Base-by-base conservation (phyloP, 176 grass and related monocot species). In the Tillandsia leiboldiana region DNA sequence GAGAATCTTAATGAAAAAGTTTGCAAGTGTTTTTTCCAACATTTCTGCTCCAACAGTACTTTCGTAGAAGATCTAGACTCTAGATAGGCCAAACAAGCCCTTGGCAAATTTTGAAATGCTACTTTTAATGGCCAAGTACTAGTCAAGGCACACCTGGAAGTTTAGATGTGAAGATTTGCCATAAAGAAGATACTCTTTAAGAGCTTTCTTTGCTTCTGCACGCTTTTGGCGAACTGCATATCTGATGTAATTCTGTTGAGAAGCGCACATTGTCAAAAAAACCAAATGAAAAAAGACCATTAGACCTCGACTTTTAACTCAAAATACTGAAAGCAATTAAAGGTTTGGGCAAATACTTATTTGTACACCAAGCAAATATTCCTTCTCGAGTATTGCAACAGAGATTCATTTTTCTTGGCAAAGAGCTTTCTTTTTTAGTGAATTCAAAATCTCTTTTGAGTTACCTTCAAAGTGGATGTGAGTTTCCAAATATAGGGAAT, bases 121-220 rank as follows among this genome's bases (percentile, higher is more conserved):
- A 20, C 15, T 59, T 9, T 20, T 8, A 59, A 59, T 5, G 54
- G 14, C 54, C 54, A 22, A 17, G 54, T 18, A 59, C n/a, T 6
- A 59, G 14, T 8, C 64, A 65, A 76, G 9, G 2, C 42, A 51
- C 66, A 87, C 84, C 75, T 87, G 78, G 73, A 87, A 24, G 70
- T 79, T 50, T 13, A 57, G 51, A 15, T 68, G 78, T 13, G 83
- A 83, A 26, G 86, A 6, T 77, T 96, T 96, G 79, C 88, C 88
- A 66, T 61, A 75, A 7, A 87, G 79, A 85, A 96, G 86, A 85
- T 87, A 89, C 69, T 92, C 73, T 78, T 96, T 92, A 53, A 96
- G 79, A 29, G 85, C 88, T 71, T 92, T 96, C 63, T 92, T 92
- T 62, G 62, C 78, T 85, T 92, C 88, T 71, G 88, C 92, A 67